Percentiles rank a stretch among this genome's conserved stretches.
phyloP scores from a whole-genome alignment of 345 rosid genomes.

The Arabidopsis arenosa region DNA sequence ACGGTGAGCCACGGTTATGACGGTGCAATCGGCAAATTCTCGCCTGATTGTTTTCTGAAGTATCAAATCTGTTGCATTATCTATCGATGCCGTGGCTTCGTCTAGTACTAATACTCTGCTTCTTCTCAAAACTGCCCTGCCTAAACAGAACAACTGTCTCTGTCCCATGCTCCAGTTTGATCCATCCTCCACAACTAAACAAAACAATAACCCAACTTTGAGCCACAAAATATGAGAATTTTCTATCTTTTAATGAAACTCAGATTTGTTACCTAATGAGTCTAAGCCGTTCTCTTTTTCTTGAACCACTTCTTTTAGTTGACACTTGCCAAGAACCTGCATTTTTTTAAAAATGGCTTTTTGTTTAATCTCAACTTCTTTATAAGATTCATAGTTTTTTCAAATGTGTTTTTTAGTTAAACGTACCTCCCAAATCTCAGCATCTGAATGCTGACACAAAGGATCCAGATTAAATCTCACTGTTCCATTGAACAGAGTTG shows the following conservation, averaged over 20 bases:
- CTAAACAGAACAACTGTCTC: slow-evolving; percentile 84
- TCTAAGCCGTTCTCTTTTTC: slow-evolving; percentile 78
- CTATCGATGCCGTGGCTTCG: slow-evolving; percentile 97
- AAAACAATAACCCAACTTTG: neutral
- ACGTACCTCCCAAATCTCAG: slow-evolving; percentile 93
- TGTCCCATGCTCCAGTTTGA: slow-evolving; percentile 99
- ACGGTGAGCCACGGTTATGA: slow-evolving; percentile 93
- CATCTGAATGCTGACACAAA: slow-evolving; percentile 68
- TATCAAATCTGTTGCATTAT: slow-evolving; percentile 87
- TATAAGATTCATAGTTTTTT: slow-evolving; percentile 10
- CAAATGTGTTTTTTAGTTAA: neutral
- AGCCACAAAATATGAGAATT: neutral
- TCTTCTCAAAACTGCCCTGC: slow-evolving; percentile 87
- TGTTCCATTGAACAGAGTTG: slow-evolving; percentile 90
- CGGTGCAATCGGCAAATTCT: slow-evolving; percentile 83
- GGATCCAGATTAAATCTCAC: slow-evolving; percentile 96
- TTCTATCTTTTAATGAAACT: neutral
- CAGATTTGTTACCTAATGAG: slow-evolving; percentile 62
- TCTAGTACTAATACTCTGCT: slow-evolving; percentile 85
- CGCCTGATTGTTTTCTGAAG: slow-evolving; percentile 79
- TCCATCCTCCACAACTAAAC: slow-evolving; percentile 84
- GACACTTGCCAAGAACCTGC: slow-evolving; percentile 90
- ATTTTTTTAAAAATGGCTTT: neutral
- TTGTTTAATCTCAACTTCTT: neutral
- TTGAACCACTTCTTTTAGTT: slow-evolving; percentile 74